phyloP scores from a whole-genome alignment of 148 eudicot species.

The Rhododendron mucronatum region DNA sequence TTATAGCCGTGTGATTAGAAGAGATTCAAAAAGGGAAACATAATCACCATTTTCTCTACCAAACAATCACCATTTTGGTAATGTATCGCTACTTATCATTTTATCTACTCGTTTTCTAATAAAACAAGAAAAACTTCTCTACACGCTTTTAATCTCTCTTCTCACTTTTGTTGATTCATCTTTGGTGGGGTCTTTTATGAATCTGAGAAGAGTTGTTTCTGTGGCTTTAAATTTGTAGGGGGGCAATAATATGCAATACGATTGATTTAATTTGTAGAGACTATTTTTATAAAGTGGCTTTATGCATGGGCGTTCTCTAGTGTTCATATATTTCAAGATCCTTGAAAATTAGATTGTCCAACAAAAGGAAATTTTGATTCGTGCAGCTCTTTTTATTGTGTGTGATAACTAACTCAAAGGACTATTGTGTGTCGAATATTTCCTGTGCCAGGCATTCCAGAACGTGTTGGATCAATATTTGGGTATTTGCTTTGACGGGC shows the following conservation, averaged over 20 bases:
- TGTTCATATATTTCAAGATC: not conserved
- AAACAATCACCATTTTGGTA: not conserved
- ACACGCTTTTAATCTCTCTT: not conserved
- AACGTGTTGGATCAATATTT: slow-evolving; percentile 62
- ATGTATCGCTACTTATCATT: not conserved
- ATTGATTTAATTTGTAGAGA: not conserved
- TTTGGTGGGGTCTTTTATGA: not conserved
- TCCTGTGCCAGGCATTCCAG: slow-evolving; percentile 64
- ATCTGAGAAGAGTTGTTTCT: not conserved
- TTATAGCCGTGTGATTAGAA: not conserved
- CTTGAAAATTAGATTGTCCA: not conserved
- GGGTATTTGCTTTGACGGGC: slow-evolving; percentile 42
- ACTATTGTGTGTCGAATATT: not conserved
- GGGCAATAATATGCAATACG: not conserved
- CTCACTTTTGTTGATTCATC: not conserved
- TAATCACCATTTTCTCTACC: not conserved
- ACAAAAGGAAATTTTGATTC: not conserved
- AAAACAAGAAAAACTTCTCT: not conserved
- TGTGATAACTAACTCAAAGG: slow-evolving; percentile 2
- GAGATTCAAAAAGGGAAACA: not conserved
- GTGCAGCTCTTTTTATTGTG: not conserved
- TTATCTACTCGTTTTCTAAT: not conserved
- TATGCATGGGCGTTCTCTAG: not conserved
- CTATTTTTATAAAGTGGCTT: not conserved
- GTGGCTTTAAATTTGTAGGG: not conserved